These are phyloP conservation scores for Diplodia intermedia DNA, from an alignment of 2,329 filamentous ascomycete genomes.

Conservation along the genomic window DNA sequence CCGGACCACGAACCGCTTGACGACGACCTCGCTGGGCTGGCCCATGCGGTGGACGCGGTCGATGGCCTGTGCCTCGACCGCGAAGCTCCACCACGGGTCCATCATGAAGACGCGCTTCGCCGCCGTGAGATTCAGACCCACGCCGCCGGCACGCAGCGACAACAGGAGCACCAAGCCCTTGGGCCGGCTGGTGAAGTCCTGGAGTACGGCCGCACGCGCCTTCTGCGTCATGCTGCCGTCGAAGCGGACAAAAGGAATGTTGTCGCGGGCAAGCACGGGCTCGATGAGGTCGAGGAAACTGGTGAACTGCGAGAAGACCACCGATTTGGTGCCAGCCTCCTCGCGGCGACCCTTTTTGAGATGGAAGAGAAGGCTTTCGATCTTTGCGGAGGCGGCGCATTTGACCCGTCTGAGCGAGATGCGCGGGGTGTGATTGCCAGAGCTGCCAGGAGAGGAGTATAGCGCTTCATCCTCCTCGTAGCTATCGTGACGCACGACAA, in stretches of 20 bases:
- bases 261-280: constrained; percentile 73
- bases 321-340: constrained; percentile 77
- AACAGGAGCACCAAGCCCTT: constrained; percentile 80
- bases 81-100: constrained; percentile 99
- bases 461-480: constrained; percentile 45
- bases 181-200: constrained; percentile 65
- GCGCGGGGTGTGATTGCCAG: constrained; percentile 49
- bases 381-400: constrained; percentile 83
- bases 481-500: constrained; percentile 82
- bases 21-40: constrained; percentile 82
- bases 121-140: constrained; percentile 89
- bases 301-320: constrained; percentile 97
- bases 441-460: constrained; percentile 46
- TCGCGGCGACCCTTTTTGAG: constrained; percentile 72
- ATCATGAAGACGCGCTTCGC: constrained; percentile 96
- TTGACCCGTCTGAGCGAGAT: constrained; percentile 68
- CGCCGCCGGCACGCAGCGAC: constrained; percentile 86
- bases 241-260: constrained; percentile 82
- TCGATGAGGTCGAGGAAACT: constrained; percentile 93
- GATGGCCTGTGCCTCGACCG: constrained; percentile 95
- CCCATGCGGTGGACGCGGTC: constrained; percentile 98
- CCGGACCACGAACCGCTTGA: constrained; percentile 87
- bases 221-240: constrained; percentile 92
- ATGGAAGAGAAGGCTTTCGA: constrained; percentile 77
- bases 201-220: constrained; percentile 76